Conservation (phyloP, 345 rosid genomes). For the Brassica napus region DNA sequence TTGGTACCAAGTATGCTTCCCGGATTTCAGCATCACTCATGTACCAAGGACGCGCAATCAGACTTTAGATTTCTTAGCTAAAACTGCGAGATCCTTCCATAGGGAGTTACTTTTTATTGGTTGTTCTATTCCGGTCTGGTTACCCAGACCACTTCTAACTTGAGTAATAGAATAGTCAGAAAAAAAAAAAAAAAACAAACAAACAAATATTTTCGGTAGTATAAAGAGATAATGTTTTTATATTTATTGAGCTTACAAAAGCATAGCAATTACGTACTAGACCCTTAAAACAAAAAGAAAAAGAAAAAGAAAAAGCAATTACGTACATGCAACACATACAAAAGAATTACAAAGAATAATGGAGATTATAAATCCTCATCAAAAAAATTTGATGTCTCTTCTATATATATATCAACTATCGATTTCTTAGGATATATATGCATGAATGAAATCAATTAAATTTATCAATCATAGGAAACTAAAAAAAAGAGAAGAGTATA, state of each 20-base stretch:
- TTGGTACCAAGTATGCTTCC: too few relatives aligned
- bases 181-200: too few relatives aligned
- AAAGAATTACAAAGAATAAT: neutral
- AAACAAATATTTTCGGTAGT: neutral
- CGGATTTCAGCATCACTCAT: too few relatives aligned
- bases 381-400: neutral
- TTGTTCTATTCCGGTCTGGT: too few relatives aligned
- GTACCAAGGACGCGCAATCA: too few relatives aligned
- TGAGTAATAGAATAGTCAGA: too few relatives aligned
- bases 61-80: too few relatives aligned
- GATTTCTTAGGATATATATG: conserved; percentile 19
- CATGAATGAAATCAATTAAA: conserved; percentile 29
- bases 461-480: neutral
- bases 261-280: neutral
- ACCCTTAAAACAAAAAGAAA: neutral
- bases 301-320: neutral
- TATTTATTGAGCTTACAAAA: neutral
- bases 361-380: neutral
- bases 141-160: too few relatives aligned
- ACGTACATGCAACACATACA: neutral
- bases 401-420: conserved; percentile 9
- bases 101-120: too few relatives aligned
- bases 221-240: neutral
- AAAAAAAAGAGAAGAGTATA: too few relatives aligned
- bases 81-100: too few relatives aligned